Evolutionary conservation across 2,329 filamentous ascomycete genomes (phyloP), one percentile per base, ranked within the genome.

Genomic region (Paecilomyces fulvus): DNA sequence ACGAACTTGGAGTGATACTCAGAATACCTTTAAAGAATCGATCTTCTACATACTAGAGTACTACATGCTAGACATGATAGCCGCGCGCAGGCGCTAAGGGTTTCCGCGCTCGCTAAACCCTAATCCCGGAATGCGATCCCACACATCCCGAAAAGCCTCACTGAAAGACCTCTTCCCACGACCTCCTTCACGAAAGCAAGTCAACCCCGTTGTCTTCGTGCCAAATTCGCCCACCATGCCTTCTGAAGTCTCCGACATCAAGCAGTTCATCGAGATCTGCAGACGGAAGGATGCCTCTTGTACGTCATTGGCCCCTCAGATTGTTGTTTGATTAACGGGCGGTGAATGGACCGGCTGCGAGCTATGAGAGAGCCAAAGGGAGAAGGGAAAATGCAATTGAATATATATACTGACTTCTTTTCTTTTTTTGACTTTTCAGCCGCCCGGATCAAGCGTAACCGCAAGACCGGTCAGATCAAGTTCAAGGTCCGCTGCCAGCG

Each of bases 251-350:
- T 89, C 86, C 77, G 94, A 97, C 78, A 97, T 97, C 86, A 97
- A 99, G 77, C 78, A 96, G 85, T 99, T 99, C 90, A 95, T 99
- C 80, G 94, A 97, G 88, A 96, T 99, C 86, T 96, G 90, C 87
- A 89, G 92, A 81, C 89, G 94, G 79, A 95, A 96, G 85, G 95
- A 99, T 87, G 94, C 94, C 78, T 95, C 89, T 77, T 96, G 94
- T 99, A 89, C 74, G 91, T 92, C 59, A 55, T 60, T n/a, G 37
- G 61, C 54, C 51, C 20, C 25, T 25, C 21, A 21, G 10, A 43
- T 55, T 52, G 28, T 49, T 37, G 31, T n/a, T 37, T n/a, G 4
- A 43, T 17, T 43, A 43, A 21, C 37, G 37, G 37, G 37, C 37
- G 37, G 37, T 43, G 37, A 43, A 43, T 20, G 37, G 37, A 20